Conservation (phyloP, 768 basidiomycete species). For the Termitomyces titanicus region DNA sequence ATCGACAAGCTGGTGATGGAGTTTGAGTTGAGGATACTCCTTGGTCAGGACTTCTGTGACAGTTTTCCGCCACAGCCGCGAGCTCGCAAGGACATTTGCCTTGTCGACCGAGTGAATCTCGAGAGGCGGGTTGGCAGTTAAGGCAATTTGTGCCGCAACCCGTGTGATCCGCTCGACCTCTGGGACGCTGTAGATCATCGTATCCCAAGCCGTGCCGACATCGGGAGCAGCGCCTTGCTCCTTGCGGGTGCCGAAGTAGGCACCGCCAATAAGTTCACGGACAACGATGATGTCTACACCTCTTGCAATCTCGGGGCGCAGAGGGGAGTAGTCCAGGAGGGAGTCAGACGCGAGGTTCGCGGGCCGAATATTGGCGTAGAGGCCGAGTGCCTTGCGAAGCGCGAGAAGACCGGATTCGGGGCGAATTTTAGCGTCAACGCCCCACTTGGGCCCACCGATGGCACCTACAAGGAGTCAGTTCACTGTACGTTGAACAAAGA, state of each 20-base stretch:
- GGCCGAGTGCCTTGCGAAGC: constrained; percentile 88
- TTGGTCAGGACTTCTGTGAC: constrained; percentile 79
- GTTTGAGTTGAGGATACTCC: constrained; percentile 84
- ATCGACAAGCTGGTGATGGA: constrained; percentile 94
- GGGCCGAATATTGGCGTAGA: constrained; percentile 98
- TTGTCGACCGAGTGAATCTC: constrained; percentile 95
- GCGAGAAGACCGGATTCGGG: constrained; percentile 89
- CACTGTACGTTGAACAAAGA: background rate
- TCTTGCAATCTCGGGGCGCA: constrained; percentile 77
- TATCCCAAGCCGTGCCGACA: constrained; percentile 81
- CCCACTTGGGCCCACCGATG: constrained; percentile 99
- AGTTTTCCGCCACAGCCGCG: constrained; percentile 90
- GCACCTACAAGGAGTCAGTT: constrained; percentile 54
- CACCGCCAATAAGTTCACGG: constrained; percentile 93
- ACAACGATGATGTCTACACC: constrained; percentile 92
- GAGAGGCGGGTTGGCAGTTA: constrained; percentile 78
- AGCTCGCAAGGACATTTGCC: constrained; percentile 96
- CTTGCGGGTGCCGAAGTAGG: constrained; percentile 92
- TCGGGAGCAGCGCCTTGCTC: constrained; percentile 72
- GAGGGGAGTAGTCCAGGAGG: constrained; percentile 82
- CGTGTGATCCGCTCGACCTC: constrained; percentile 95
- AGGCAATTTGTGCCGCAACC: constrained; percentile 91
- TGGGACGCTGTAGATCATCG: constrained; percentile 85
- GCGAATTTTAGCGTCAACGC: constrained; percentile 80
- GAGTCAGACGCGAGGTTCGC: constrained; percentile 93